Evolutionary conservation across 2,329 filamentous ascomycete genomes (phyloP), one percentile per base, ranked within the genome.

Genomic region (Didymella arachidicola): DNA sequence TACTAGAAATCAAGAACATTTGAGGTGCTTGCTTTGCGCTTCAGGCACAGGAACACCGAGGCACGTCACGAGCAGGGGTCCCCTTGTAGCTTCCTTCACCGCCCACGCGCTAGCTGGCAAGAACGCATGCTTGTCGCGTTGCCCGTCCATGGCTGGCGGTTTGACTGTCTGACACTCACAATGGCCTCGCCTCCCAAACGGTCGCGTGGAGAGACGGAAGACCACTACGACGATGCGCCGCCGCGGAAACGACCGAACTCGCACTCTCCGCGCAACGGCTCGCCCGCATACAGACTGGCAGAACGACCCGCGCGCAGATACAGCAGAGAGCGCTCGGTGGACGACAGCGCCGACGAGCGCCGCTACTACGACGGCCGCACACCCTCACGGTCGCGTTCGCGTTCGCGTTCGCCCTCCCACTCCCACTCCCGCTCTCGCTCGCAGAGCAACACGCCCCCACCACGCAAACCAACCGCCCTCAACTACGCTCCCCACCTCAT

Each of bases 401-500:
- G 64, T 14, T 66, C 70, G 12, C 50, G 57, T 14, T 64, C 63
- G 7, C 63, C 53, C 8, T 67, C 61, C 3, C 68, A 60, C 12
- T 70, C 68, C 22, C 22, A 58, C 16, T 64, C 63, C 8, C 63
- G 54, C 8, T 67, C 61, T 3, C 68, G 61, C 12, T 70, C 68
- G 2, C 34, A 41, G 18, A 66, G 65, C 19, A 59, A 52, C 76
- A 54, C 76, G 36, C 79, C 77, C 34, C 78, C 77, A 29, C 61
- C 58, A 42, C 79, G 74, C 25, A 83, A 87, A 60, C 84, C 86
- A 4, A 80, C 82, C 22, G 79, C 78, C 25, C 84, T 93, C 16
- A 83, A 89, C 72, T 96, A 93, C 79, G 84, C 81, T 41, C 84
- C 87, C 32, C 86, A 87, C 52, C 85, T 93, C 63, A 84, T 89